A percentile compares a stretch with the other conserved stretches of the same genome.
phyloP scores from a whole-genome alignment of 805 yeast genomes.

The Candida multigemmis region DNA sequence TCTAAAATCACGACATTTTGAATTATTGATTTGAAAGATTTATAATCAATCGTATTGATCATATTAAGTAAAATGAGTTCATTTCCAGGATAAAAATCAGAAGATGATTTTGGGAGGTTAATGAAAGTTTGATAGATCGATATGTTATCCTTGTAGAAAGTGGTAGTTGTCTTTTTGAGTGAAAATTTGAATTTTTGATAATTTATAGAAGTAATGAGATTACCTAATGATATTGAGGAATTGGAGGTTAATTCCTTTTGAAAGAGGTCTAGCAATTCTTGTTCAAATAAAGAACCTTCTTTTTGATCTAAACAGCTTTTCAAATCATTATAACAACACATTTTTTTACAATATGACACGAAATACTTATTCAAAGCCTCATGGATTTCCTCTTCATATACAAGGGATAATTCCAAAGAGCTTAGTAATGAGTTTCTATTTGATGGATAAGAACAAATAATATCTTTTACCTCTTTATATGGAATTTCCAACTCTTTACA shows the following conservation, averaged over 20 bases:
- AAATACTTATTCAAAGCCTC: constrained; percentile 19
- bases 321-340: constrained; percentile 60
- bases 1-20: constrained; percentile 51
- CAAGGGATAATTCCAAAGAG: constrained; percentile 12
- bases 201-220: constrained; percentile 23
- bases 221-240: constrained; percentile 7
- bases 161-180: constrained; percentile 9
- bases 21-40: constrained; percentile 12
- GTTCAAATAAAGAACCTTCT: no score
- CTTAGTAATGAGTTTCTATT: constrained; percentile 23
- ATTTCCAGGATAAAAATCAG: constrained; percentile 63
- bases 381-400: constrained; percentile 11
- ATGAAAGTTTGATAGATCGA: constrained; percentile 34
- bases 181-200: constrained; percentile 39
- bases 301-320: constrained; percentile 12
- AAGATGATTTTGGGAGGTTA: no score
- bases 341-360: constrained; percentile 36
- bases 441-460: constrained; percentile 4
- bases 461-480: constrained; percentile 16
- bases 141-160: constrained; percentile 16
- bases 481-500: constrained; percentile 22
- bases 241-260: no score
- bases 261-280: no score
- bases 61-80: constrained; percentile 55
- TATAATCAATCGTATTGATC: constrained; percentile 7